These are phyloP conservation scores for Punica granatum DNA, from an alignment of 345 rosid genomes.

Conservation along the genomic window DNA sequence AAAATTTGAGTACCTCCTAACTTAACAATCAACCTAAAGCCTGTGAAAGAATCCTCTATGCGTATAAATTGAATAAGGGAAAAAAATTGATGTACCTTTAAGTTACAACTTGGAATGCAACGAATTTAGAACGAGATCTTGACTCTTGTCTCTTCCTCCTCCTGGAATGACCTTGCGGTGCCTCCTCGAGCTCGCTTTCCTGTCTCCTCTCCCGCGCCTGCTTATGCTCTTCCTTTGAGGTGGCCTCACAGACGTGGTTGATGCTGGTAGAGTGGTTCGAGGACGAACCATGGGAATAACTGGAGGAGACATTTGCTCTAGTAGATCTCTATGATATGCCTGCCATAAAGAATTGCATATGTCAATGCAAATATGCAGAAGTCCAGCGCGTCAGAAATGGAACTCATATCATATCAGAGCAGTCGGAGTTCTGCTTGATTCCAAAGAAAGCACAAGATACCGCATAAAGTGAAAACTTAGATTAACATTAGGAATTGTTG, in stretches of 20 bases:
- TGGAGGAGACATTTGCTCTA: conserved; percentile 65
- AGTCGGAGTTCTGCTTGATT: background rate
- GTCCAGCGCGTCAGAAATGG: background rate
- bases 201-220: conserved; percentile 41
- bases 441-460: too few relatives aligned
- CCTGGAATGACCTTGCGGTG: conserved; percentile 42
- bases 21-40: conserved; percentile 1
- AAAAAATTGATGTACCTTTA: background rate
- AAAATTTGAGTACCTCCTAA: conserved; percentile 8
- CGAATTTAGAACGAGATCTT: conserved; percentile 3
- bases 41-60: conserved; percentile 2
- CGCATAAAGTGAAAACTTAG: too few relatives aligned
- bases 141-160: conserved; percentile 30
- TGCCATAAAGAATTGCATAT: conserved; percentile 14
- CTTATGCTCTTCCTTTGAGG: conserved; percentile 27
- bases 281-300: conserved; percentile 13
- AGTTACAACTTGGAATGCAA: background rate
- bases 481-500: too few relatives aligned
- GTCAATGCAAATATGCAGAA: background rate
- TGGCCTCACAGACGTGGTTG: conserved; percentile 20
- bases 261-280: conserved; percentile 9
- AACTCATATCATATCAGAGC: background rate
- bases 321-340: conserved; percentile 73
- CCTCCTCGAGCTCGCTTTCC: conserved; percentile 37
- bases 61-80: background rate